A percentile compares a stretch with the other conserved stretches of the same genome.
phyloP scores from a whole-genome alignment of 768 basidiomycete species.

The Tylopilus balloui region DNA sequence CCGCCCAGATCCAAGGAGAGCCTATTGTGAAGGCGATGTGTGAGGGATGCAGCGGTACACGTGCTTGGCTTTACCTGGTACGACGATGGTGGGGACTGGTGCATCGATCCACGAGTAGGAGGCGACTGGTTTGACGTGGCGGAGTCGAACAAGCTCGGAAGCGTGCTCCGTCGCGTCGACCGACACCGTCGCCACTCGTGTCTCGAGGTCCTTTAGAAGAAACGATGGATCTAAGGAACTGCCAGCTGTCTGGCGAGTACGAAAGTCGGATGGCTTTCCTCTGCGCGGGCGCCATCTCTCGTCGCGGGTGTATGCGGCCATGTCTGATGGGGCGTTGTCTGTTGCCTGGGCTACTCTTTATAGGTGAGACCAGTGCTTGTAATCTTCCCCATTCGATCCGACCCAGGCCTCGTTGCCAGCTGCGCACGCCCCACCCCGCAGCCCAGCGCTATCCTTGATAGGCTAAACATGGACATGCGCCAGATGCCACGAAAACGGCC shows the following conservation, averaged over 20 bases:
- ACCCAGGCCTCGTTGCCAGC: no score
- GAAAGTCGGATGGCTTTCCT: conserved; percentile 10
- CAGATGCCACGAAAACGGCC: no score
- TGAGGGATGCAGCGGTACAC: background rate
- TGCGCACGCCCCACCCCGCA: no score
- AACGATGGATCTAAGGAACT: conserved; percentile 5
- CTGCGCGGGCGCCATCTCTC: conserved; percentile 11
- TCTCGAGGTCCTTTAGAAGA: conserved; percentile 21
- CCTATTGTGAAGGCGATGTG: conserved; percentile 35
- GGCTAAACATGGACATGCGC: no score
- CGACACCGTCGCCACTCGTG: conserved; percentile 17
- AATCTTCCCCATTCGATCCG: no score
- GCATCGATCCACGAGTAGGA: conserved; percentile 54
- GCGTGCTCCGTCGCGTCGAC: conserved; percentile 2
- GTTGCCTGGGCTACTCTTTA: background rate
- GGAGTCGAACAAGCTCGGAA: conserved; percentile 30
- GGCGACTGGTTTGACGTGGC: conserved; percentile 40
- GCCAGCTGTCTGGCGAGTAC: background rate
- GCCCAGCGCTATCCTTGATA: no score
- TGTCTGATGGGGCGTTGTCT: conserved; percentile 1
- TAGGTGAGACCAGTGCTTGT: no score
- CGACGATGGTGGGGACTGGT: conserved; percentile 44
- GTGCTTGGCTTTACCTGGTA: conserved; percentile 39
- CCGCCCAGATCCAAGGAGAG: conserved; percentile 55
- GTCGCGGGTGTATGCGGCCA: conserved; percentile 17